phyloP scores from a whole-genome alignment of 306 rosid species.

The Carpinus fangiana region DNA sequence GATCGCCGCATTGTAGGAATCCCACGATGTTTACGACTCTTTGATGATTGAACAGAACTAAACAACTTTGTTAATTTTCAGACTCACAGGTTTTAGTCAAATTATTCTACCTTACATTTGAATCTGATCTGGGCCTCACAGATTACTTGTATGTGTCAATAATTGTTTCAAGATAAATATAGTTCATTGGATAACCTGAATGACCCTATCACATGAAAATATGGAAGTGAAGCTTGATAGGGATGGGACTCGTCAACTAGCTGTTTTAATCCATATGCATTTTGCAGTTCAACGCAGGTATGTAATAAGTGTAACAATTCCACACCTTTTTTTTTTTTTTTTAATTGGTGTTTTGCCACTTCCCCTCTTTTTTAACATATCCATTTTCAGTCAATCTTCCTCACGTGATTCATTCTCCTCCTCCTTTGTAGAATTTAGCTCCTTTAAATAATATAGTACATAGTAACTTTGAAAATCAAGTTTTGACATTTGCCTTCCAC shows the following conservation, averaged over 20 bases:
- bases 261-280: constrained; percentile 19
- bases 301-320: constrained; percentile 11
- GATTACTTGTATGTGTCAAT: background rate
- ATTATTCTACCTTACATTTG: background rate
- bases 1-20: background rate
- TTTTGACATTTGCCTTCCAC: background rate
- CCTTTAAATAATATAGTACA: background rate
- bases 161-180: background rate
- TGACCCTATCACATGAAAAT: constrained; percentile 21
- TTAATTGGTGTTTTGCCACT: background rate
- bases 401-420: background rate
- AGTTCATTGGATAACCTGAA: constrained; percentile 1
- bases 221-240: constrained; percentile 26
- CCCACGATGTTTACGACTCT: background rate
- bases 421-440: background rate
- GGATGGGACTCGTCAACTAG: background rate
- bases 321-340: constrained; percentile 10
- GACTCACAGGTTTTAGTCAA: background rate
- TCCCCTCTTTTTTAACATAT: background rate
- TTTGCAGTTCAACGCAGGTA: constrained; percentile 26
- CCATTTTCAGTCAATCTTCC: background rate
- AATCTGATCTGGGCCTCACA: background rate
- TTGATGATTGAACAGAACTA: background rate
- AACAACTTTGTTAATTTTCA: background rate
- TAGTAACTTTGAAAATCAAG: background rate